A percentile compares a stretch with the other conserved stretches of the same genome.
These are phyloP conservation scores for Exophiala calicioides DNA, from an alignment of 2,329 filamentous ascomycete species.

Conservation along the genomic window DNA sequence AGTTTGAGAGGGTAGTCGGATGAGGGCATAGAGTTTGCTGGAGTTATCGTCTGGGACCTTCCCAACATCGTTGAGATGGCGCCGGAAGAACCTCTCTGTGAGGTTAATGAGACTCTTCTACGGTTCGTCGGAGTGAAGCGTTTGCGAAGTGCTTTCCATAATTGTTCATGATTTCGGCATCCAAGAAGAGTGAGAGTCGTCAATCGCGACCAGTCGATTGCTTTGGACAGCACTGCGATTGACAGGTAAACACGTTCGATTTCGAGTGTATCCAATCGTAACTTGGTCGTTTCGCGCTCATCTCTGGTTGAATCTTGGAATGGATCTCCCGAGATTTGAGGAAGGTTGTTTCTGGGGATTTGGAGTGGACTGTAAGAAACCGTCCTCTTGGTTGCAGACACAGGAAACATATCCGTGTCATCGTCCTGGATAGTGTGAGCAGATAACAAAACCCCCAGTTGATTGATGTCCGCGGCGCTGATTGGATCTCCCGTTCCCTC, in stretches of 20 bases:
- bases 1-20: constrained; percentile 65
- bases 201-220: constrained; percentile 72
- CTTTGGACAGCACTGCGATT: constrained; percentile 66
- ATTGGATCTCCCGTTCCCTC: constrained; percentile 11
- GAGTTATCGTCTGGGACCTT: constrained; percentile 41
- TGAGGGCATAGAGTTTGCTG: constrained; percentile 25
- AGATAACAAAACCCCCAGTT: constrained; percentile 26
- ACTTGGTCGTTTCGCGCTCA: constrained; percentile 52
- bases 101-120: constrained; percentile 41
- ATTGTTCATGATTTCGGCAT: constrained; percentile 69
- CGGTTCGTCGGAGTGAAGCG: constrained; percentile 55
- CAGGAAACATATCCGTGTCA: constrained; percentile 9
- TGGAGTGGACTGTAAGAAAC: constrained; percentile 1
- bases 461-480: constrained; percentile 20
- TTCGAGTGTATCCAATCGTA: constrained; percentile 71
- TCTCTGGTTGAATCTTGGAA: constrained; percentile 21
- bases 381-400: constrained; percentile 10
- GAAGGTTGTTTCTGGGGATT: constrained; percentile 1
- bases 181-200: constrained; percentile 72
- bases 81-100: constrained; percentile 74
- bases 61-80: constrained; percentile 62
- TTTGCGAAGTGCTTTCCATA: constrained; percentile 72
- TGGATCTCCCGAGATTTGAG: constrained; percentile 5
- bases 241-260: constrained; percentile 75
- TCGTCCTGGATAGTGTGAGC: constrained; percentile 26